Percentiles rank a stretch among this genome's conserved stretches.
These are phyloP conservation scores for Dianthus caryophyllus DNA, from an alignment of 148 eudicot genomes.

Conservation along the genomic window DNA sequence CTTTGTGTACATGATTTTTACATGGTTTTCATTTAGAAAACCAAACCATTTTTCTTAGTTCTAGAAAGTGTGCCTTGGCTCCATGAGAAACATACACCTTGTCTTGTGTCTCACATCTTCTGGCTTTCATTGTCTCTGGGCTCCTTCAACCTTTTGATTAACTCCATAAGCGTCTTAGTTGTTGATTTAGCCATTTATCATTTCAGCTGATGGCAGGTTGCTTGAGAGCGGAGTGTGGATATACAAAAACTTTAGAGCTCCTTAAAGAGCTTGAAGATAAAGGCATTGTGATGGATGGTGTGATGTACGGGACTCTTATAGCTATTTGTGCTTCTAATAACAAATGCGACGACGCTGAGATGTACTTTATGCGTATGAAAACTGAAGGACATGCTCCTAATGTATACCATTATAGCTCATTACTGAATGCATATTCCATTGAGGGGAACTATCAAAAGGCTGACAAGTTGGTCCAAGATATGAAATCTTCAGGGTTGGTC, in stretches of 20 bases:
- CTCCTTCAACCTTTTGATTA: background rate
- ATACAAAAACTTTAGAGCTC: conserved; percentile 60
- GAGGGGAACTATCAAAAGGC: conserved; percentile 68
- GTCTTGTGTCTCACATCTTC: background rate
- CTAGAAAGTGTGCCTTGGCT: background rate
- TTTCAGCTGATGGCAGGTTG: conserved; percentile 80
- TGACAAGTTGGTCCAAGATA: conserved; percentile 58
- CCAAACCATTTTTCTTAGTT: background rate
- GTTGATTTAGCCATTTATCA: conserved; percentile 25
- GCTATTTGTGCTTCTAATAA: conserved; percentile 78
- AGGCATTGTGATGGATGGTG: conserved; percentile 58
- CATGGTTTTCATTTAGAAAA: background rate
- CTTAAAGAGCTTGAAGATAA: conserved; percentile 58
- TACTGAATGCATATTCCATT: conserved; percentile 74
- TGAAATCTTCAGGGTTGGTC: conserved; percentile 66
- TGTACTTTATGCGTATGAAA: conserved; percentile 64
- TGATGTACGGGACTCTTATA: conserved; percentile 72
- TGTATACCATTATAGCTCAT: conserved; percentile 79
- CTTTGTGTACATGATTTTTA: background rate
- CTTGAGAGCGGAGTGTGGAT: conserved; percentile 54
- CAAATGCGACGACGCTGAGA: conserved; percentile 70
- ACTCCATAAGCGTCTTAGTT: conserved; percentile 14
- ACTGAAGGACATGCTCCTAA: conserved; percentile 78
- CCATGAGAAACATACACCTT: background rate
- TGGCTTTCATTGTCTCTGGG: background rate